These are phyloP conservation scores for Spirogloea muscicola DNA, from an alignment of 139 green algal genomes.

Conservation along the genomic window DNA sequence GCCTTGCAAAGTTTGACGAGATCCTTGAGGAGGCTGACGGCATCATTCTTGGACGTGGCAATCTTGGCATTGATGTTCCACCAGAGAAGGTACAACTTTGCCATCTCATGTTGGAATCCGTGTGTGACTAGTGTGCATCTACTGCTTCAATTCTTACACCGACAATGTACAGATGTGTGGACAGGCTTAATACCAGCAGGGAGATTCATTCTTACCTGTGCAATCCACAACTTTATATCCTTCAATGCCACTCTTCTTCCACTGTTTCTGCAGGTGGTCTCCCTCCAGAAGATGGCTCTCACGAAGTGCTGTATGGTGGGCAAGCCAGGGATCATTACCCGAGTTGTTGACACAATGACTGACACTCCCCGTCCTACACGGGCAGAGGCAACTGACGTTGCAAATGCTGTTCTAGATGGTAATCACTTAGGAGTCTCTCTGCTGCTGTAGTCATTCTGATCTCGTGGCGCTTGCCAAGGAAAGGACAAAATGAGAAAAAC, in stretches of 20 bases:
- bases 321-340: slow-evolving; percentile 60
- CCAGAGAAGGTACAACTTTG: slow-evolving; percentile 69
- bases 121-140: too few relatives aligned
- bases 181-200: neutral
- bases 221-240: too few relatives aligned
- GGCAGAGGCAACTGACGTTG: slow-evolving; percentile 84
- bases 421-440: too few relatives aligned
- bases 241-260: too few relatives aligned
- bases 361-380: slow-evolving; percentile 61
- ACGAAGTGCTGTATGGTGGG: slow-evolving; percentile 55
- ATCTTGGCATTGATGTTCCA: slow-evolving; percentile 98
- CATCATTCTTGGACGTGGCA: slow-evolving; percentile 87
- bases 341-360: slow-evolving; percentile 64
- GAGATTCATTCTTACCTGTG: neutral
- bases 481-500: too few relatives aligned
- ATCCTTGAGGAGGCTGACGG: slow-evolving; percentile 84
- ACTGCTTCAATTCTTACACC: neutral
- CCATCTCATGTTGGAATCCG: neutral
- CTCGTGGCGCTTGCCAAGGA: too few relatives aligned
- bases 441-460: too few relatives aligned
- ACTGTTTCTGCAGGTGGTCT: slow-evolving; percentile 73
- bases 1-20: slow-evolving; percentile 92
- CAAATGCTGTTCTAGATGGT: slow-evolving; percentile 81
- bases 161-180: neutral
- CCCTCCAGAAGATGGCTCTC: slow-evolving; percentile 84